Percentiles rank a stretch among this genome's conserved stretches.
Conservation (phyloP, 768 basidiomycete genomes). For the Suillus cothurnatus region DNA sequence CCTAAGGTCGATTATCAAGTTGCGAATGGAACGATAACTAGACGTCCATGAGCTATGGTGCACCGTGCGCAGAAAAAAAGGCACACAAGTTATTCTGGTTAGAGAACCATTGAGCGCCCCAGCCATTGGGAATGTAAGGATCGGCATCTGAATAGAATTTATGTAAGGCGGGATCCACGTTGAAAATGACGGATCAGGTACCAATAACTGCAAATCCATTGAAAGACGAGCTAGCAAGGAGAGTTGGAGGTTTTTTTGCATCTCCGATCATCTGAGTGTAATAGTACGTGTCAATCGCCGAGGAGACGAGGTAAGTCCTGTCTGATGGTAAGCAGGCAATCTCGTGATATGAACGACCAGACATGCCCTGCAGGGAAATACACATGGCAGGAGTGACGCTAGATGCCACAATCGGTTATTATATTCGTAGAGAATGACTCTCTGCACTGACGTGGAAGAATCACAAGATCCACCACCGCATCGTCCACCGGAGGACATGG, state of each 20-base stretch:
- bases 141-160: slow-evolving; percentile 54
- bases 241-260: slow-evolving; percentile 63
- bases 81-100: slow-evolving; percentile 74
- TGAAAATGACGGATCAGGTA: slow-evolving; percentile 27
- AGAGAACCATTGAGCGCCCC: slow-evolving; percentile 57
- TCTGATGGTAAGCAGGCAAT: not conserved
- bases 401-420: slow-evolving; percentile 1
- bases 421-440: slow-evolving; percentile 1
- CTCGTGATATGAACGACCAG: not conserved
- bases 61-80: not conserved
- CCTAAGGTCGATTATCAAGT: slow-evolving; percentile 72
- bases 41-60: not conserved
- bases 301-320: slow-evolving; percentile 69
- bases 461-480: slow-evolving; percentile 61
- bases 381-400: slow-evolving; percentile 72
- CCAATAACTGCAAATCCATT: slow-evolving; percentile 77
- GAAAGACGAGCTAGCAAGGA: slow-evolving; percentile 64
- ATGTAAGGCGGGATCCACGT: not conserved
- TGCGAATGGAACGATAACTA: slow-evolving; percentile 72
- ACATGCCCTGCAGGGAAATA: slow-evolving; percentile 75
- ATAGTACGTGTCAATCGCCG: slow-evolving; percentile 71
- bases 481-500: slow-evolving; percentile 64
- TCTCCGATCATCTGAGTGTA: slow-evolving; percentile 82
- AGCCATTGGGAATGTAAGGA: slow-evolving; percentile 66
- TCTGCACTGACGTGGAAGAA: slow-evolving; percentile 52